A percentile compares a stretch with the other conserved stretches of the same genome.
Evolutionary conservation across 371 early-diverging fungal genomes (phyloP).

Genomic region (Coemansia sp.): DNA sequence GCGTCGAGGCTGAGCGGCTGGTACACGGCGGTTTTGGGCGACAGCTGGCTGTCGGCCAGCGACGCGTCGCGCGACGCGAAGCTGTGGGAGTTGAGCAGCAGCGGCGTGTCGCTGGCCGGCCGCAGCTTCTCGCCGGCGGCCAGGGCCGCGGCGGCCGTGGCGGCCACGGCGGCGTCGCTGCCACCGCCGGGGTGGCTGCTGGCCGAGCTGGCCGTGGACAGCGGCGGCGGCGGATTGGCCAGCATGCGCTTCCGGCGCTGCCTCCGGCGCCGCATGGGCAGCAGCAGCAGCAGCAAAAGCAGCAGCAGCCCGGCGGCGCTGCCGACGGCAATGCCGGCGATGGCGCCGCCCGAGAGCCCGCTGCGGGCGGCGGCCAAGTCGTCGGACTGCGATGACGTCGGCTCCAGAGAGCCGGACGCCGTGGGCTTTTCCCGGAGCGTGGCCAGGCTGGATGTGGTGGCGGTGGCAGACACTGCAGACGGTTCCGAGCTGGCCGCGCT

Average conservation of each 20-base stretch:
- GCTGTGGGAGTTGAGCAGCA: slow-evolving; percentile 39
- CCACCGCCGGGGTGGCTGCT: slow-evolving; percentile 6
- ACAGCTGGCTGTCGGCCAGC: slow-evolving; percentile 16
- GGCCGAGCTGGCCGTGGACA: slow-evolving; percentile 2
- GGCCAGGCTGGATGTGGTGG: too few species aligned
- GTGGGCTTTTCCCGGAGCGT: too few species aligned
- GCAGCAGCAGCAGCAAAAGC: slow-evolving; percentile 20
- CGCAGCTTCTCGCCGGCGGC: slow-evolving; percentile 16
- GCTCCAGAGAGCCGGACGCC: too few species aligned
- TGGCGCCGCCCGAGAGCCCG: slow-evolving; percentile 38
- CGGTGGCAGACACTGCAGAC: slow-evolving; percentile 1
- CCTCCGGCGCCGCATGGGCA: slow-evolving; percentile 34
- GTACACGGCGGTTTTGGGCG: slow-evolving; percentile 18
- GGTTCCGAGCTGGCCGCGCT: not conserved
- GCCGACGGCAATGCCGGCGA: slow-evolving; percentile 37
- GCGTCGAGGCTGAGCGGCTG: slow-evolving; percentile 44
- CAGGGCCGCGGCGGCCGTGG: not conserved
- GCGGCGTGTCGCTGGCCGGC: slow-evolving; percentile 36
- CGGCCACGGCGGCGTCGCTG: slow-evolving; percentile 11
- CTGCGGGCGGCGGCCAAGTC: not conserved
- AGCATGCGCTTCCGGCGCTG: slow-evolving; percentile 25
- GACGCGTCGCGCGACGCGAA: slow-evolving; percentile 35
- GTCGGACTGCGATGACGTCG: slow-evolving; percentile 1
- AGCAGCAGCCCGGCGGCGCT: slow-evolving; percentile 19
- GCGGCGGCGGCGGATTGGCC: slow-evolving; percentile 1